phyloP scores from a whole-genome alignment of 2,329 filamentous ascomycete species.

The Xylaria sp. region DNA sequence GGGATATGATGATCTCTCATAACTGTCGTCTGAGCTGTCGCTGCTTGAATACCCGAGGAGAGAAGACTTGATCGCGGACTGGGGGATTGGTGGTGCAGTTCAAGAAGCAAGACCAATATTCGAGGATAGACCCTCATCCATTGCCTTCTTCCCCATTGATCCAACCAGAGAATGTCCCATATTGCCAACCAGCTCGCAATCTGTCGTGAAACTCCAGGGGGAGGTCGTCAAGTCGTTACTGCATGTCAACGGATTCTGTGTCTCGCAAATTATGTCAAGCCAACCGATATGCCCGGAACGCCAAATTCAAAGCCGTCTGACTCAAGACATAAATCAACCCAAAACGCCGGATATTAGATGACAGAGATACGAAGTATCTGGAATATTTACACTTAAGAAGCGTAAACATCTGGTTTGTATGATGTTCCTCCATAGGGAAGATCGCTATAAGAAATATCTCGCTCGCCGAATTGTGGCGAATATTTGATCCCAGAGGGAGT shows the following conservation, averaged over 20 bases:
- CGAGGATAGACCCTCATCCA: conserved; percentile 10
- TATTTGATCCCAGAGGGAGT: conserved; percentile 41
- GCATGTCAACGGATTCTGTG: conserved; percentile 42
- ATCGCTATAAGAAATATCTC: conserved; percentile 34
- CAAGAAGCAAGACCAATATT: conserved; percentile 11
- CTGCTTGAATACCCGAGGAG: conserved; percentile 10
- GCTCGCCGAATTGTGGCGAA: conserved; percentile 26
- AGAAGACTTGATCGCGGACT: background rate
- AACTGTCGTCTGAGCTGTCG: conserved; percentile 28
- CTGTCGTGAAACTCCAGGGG: conserved; percentile 12
- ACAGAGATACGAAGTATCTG: conserved; percentile 22
- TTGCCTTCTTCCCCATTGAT: conserved; percentile 7
- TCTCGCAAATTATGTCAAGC: conserved; percentile 37
- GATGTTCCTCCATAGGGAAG: conserved; percentile 35
- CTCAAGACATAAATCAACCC: conserved; percentile 21
- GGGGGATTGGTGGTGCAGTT: conserved; percentile 10
- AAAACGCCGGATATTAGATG: conserved; percentile 37
- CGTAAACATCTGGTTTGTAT: conserved; percentile 30
- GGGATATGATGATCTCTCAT: conserved; percentile 25
- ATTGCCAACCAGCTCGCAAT: conserved; percentile 17
- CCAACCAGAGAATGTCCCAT: background rate
- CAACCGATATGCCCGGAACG: conserved; percentile 38
- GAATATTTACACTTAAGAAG: conserved; percentile 19
- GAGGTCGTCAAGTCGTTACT: conserved; percentile 49
- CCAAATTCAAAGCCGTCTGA: conserved; percentile 34